Percentiles rank a stretch among this genome's conserved stretches.
Conservation (phyloP, 202 grass and related monocot genomes). For the Bolboschoenoplectus hybrid region DNA sequence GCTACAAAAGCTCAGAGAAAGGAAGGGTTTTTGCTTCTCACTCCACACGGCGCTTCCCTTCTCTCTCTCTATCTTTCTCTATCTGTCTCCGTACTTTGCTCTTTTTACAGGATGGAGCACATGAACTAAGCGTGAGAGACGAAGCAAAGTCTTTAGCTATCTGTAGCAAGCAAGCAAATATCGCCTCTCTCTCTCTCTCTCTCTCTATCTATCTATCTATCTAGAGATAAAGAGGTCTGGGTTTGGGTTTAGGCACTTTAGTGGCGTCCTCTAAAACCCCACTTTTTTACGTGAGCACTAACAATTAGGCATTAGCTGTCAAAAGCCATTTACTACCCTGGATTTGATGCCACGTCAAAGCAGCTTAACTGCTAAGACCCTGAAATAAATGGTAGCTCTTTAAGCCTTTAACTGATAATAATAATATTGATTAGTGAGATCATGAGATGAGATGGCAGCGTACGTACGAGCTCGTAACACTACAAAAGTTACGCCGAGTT, state of each 20-base stretch:
- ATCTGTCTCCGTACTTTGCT: neutral
- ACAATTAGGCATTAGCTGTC: neutral
- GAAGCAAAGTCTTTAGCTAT: slow-evolving; percentile 18
- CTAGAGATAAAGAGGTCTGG: neutral
- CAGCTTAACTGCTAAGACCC: slow-evolving; percentile 10
- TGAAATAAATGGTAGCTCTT: neutral
- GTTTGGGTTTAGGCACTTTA: neutral
- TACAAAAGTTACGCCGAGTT: neutral
- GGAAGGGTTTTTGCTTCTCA: neutral
- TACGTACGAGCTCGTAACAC: neutral
- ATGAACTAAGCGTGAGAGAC: slow-evolving; percentile 28
- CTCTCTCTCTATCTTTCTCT: neutral
- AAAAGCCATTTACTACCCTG: neutral
- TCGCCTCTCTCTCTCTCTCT: neutral
- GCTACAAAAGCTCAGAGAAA: slow-evolving; percentile 19
- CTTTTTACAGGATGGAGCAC: neutral
- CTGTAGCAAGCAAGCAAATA: neutral
- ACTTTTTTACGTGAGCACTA: neutral
- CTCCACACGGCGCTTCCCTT: neutral
- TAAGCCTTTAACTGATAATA: neutral
- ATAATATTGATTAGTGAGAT: too few species aligned
- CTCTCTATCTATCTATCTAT: neutral
- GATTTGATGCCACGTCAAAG: neutral
- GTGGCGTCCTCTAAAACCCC: neutral
- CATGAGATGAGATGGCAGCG: neutral